Evolutionary conservation across 2,329 filamentous ascomycete species (phyloP), one percentile per base, ranked within the genome.

Genomic region (Chaetoscypha palmicola): DNA sequence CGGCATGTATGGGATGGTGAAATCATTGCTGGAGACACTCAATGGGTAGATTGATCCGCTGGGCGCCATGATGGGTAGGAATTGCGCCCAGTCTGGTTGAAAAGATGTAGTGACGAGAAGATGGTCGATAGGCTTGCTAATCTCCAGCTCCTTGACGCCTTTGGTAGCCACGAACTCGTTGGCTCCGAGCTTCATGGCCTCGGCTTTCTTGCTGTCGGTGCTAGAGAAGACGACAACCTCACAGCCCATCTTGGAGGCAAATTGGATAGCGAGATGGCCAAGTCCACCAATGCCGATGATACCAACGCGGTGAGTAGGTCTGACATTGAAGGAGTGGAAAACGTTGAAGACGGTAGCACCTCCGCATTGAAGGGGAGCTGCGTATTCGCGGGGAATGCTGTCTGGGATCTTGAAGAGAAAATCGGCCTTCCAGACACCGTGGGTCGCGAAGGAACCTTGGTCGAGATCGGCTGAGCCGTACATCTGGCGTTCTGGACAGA

Each of bases 11-110:
- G 60, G 60, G 16, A 62, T 57, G 11, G 35, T 51, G 21, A 62
- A 38, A 36, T 61, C 52, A 11, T 51, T 54, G 5, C 83, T 77
- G 0, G 81, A 79, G 2, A 76, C 75, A 12, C 80, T 81, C 36
- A 88, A 71, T 59, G 83, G 79, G 48, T 83, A 73, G 52, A 84
- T 76, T 4, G 68, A 69, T 3, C 80, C 80, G 33, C 76, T 70
- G 5, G 71, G 64, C 40, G 73, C 71, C 39, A 86, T 68, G 21
- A 87, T 68, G 5, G 66, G 58, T 38, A 88, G 66, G 62, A 83
- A 86, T 43, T 66, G 63, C 38, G 84, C 61, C 5, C 81, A 81
- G 77, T 86, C 81, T n/a, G 59, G 59, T 24, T 58, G 54, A 38
- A 52, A 50, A 3, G 52, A 57, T 16, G 56, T 51, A 8, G 56